Evolutionary conservation across 1,284 basidiomycete genomes (phyloP), one percentile per base, ranked within the genome.

Genomic region (Marasmius fiardii): DNA sequence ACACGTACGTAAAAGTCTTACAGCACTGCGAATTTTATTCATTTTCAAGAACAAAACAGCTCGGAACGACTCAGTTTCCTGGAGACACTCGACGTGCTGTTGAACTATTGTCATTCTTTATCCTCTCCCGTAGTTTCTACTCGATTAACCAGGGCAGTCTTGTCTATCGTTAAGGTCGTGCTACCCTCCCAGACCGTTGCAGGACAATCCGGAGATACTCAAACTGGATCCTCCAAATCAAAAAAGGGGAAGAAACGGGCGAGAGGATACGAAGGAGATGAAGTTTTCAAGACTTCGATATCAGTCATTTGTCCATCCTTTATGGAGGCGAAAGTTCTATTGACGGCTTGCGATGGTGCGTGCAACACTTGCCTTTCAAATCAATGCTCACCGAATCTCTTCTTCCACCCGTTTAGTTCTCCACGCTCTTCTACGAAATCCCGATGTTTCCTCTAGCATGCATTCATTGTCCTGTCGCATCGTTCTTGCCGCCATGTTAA

Each of bases 181-280:
- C 71, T 90, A 52, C 67, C 76, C 0, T 65, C 68, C 16, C 73
- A 79, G 35, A 62, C 73, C 1, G 71, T 74, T 14, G 58, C 51
- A 11, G 54, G 55, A n/a, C 34, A 59, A 52, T 55, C 58, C 51
- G 51, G 62, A 62, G 55, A 65, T 56, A 61, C 60, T 23, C 61
- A 47, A 41, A 61, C 52, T 23, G 39, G 62, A 8, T 60, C 63
- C 24, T 63, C 60, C 34, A 77, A 74, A 54, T 74, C 69, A 7
- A 85, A 77, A 65, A 85, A 85, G 63, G 82, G 83, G 49, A 94
- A 89, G 71, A 95, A 92, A 68, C 77, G 89, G 41, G 79, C 81
- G 18, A 79, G 86, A 33, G 86, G 81, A 5, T 91, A 85, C 52
- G 90, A 91, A 65, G 90, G 86, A 24, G 92, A 93, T 60, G 89